Percentiles rank a stretch among this genome's conserved stretches.
Evolutionary conservation across 2,329 filamentous ascomycete species (phyloP).

Genomic region (Phialophora expanda): DNA sequence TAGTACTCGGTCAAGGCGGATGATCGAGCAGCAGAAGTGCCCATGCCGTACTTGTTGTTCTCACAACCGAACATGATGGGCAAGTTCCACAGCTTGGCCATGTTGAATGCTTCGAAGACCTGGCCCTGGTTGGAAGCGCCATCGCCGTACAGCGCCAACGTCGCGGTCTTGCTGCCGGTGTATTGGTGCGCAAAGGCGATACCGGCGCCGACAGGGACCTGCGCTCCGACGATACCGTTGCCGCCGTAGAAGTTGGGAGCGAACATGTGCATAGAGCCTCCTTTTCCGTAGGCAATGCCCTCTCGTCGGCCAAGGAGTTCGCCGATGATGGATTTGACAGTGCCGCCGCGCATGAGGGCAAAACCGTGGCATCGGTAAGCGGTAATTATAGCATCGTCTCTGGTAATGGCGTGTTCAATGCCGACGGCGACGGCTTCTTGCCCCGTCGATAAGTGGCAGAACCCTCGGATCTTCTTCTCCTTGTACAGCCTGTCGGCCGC

Average conservation of each 20-base stretch:
- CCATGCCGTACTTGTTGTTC: conserved; percentile 99
- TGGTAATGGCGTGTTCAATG: conserved; percentile 94
- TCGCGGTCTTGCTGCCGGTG: conserved; percentile 81
- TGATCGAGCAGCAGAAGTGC: conserved; percentile 90
- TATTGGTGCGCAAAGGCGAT: conserved; percentile 98
- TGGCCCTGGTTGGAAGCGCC: conserved; percentile 99
- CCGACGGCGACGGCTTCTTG: conserved; percentile 97
- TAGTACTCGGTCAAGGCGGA: conserved; percentile 99
- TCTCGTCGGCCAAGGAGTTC: conserved; percentile 93
- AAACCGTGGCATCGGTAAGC: conserved; percentile 99
- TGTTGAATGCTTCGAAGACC: conserved; percentile 99
- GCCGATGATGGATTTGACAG: conserved; percentile 90
- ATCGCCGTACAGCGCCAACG: conserved; percentile 92
- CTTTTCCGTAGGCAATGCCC: conserved; percentile 98
- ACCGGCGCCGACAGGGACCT: conserved; percentile 95
- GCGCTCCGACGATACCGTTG: conserved; percentile 98
- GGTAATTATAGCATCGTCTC: conserved; percentile 92
- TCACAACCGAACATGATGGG: conserved; percentile 96
- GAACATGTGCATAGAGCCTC: conserved; percentile 99
- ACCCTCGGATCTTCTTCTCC: conserved; percentile 99
- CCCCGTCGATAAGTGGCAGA: conserved; percentile 97
- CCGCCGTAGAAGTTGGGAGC: conserved; percentile 96
- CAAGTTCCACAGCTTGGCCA: conserved; percentile 99
- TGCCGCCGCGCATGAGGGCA: conserved; percentile 91
- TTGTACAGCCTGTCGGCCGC: conserved; percentile 98